Evolutionary conservation across 768 basidiomycete species (phyloP), one percentile per base, ranked within the genome.

Genomic region (Phanerochaete sordida): DNA sequence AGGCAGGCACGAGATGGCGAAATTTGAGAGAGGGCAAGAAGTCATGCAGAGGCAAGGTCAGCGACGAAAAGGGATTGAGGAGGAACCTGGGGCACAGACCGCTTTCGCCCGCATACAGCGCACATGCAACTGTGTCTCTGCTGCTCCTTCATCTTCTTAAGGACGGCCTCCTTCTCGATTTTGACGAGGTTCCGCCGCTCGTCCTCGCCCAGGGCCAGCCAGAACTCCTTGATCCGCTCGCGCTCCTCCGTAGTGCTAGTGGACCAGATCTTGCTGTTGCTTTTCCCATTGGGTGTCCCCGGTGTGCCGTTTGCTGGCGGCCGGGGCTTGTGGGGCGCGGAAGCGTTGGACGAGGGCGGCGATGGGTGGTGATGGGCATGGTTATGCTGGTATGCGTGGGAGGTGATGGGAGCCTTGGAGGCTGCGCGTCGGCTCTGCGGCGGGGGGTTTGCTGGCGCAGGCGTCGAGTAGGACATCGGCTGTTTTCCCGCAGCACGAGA

Each of bases 131-230:
- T 89, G 72, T 98, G 94, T 70, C 92, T 90, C 83, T 98, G 95
- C 79, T 98, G 93, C 75, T 99, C 97, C 80, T 98, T 98, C 95
- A 99, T 99, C 85, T 98, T 98, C 76, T 85, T 85, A 60, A 98
- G 77, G 30, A 98, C 96, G 26, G 94, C 93, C 73, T 98, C 95
- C 77, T 98, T 98, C 82, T 99, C 97, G 69, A 98, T 86, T 81
- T 92, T 91, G 77, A 99, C 94, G 61, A 99, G 84, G 75, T 86
- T 90, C 63, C 92, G 78, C 30, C 97, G 84, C 73, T 98, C 95
- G 59, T 89, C 85, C 77, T 98, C 94, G 28, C 85, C 85, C n/a
- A 99, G 81, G 27, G 84, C 88, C 30, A 98, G 84, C 97, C 96
- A 99, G 74, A 98, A 99, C 68, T 94, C 91, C 75, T 96, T 95